phyloP scores from a whole-genome alignment of 352 stramenopile species.

The Lagenidium giganteum region DNA sequence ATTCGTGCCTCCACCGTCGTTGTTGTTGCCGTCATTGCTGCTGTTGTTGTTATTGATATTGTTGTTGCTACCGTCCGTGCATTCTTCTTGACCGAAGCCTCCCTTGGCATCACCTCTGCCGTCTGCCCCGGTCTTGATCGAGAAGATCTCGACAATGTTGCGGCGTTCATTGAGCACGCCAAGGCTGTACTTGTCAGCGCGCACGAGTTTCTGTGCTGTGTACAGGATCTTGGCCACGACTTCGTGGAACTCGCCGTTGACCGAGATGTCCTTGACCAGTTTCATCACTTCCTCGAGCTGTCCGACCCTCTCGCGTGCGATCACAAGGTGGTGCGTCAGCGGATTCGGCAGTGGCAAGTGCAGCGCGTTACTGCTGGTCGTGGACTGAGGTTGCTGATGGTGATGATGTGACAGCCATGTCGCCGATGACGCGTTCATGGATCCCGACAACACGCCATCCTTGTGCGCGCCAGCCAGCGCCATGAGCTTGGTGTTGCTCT shows the following conservation, averaged over 20 bases:
- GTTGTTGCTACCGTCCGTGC: neutral
- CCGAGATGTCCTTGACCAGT: conserved; percentile 34
- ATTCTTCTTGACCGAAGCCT: too few relatives aligned
- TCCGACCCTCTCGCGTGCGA: conserved; percentile 31
- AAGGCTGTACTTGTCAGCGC: conserved; percentile 47
- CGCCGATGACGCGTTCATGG: too few relatives aligned
- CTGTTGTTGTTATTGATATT: too few relatives aligned
- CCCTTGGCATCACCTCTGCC: too few relatives aligned
- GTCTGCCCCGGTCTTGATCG: conserved; percentile 3
- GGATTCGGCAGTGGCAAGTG: too few relatives aligned
- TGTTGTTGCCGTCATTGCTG: too few relatives aligned
- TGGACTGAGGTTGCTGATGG: too few relatives aligned
- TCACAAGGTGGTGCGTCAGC: conserved; percentile 7
- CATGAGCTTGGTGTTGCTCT: too few relatives aligned
- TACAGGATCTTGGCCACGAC: conserved; percentile 32
- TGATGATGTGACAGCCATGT: too few relatives aligned
- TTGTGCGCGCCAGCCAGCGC: too few relatives aligned
- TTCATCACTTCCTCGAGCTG: conserved; percentile 36
- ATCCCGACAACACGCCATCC: too few relatives aligned
- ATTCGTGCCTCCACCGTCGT: too few relatives aligned
- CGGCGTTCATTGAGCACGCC: conserved; percentile 40
- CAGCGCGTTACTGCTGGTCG: neutral
- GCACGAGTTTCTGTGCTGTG: conserved; percentile 34
- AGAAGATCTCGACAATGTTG: conserved; percentile 44
- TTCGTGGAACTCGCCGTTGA: conserved; percentile 31